phyloP scores from a whole-genome alignment of 768 basidiomycete species.

The Hericium rajendrae region DNA sequence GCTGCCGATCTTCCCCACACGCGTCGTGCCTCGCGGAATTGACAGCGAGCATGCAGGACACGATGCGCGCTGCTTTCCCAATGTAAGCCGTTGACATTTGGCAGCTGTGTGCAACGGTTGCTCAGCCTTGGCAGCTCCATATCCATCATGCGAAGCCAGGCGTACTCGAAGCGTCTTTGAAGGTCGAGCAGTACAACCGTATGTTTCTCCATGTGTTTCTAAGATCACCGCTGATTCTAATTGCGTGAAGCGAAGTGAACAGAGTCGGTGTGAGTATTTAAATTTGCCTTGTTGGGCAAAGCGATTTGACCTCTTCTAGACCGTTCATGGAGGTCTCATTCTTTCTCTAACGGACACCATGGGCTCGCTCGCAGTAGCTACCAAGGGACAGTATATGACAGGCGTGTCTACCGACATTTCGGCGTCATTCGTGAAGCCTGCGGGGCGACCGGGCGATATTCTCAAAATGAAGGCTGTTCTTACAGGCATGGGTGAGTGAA shows the following conservation, averaged over 20 bases:
- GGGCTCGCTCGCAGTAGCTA: slow-evolving; percentile 76
- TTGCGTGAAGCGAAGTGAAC: slow-evolving; percentile 43
- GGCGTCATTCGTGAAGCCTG: slow-evolving; percentile 69
- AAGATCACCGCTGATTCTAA: not conserved
- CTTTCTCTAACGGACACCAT: slow-evolving; percentile 77
- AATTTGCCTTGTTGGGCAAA: slow-evolving; percentile 13
- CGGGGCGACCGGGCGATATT: slow-evolving; percentile 60
- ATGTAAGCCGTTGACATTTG: slow-evolving; percentile 32
- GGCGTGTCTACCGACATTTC: slow-evolving; percentile 80
- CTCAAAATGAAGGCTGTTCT: slow-evolving; percentile 55
- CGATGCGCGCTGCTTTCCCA: slow-evolving; percentile 71
- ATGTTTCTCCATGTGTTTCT: slow-evolving; percentile 14
- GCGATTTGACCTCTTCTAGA: slow-evolving; percentile 19
- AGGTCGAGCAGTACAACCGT: slow-evolving; percentile 71
- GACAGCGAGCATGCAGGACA: slow-evolving; percentile 42
- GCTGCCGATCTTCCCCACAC: too few species aligned
- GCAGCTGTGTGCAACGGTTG: not conserved
- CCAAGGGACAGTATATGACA: slow-evolving; percentile 78
- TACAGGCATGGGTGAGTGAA: slow-evolving; percentile 52
- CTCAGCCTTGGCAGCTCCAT: slow-evolving; percentile 37
- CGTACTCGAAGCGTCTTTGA: slow-evolving; percentile 55
- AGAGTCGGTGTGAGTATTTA: slow-evolving; percentile 55
- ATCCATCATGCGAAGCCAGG: slow-evolving; percentile 65
- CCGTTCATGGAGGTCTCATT: slow-evolving; percentile 75
- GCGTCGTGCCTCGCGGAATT: not conserved